Base-by-base conservation (phyloP, 2,329 filamentous ascomycete species). In the Colletotrichum aenigma region DNA sequence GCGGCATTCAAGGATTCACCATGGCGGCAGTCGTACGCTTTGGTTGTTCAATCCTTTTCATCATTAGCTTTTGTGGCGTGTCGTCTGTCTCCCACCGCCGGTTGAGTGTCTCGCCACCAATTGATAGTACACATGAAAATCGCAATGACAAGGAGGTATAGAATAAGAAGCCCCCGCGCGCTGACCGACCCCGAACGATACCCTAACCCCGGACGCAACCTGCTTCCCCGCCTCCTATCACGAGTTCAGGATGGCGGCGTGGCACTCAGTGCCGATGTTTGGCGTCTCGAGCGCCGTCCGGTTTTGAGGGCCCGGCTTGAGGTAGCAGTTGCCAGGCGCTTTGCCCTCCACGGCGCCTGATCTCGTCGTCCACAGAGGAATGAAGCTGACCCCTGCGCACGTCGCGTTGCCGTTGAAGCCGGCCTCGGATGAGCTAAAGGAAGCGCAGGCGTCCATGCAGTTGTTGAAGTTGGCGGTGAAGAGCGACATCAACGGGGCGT, bases 381-480 rank as follows among this genome's bases (percentile, higher is more conserved):
- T 84, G 73, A 86, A 86, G 71, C 85, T 83, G 56, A 84, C 83
- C 64, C 80, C 82, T 12, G 80, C 78, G 76, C 85, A 86, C 4
- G 79, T 78, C 16, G 80, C 77, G 71, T 77, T 77, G 65, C 68
- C 76, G 32, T 56, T 52, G n/a, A 73, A 76, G 13, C 64, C 74
- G 58, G 43, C 26, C 30, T 68, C 61, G 36, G 48, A 77, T 4
- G 24, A 36, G 24, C 64, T 66, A 52, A 72, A 89, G 6, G 83
- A 82, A 10, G 86, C 85, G 80, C 87, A 89, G 12, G 87, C 86
- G 76, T 89, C 87, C 79, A 89, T 88, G 80, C 87, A 89, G 32
- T 83, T 83, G 79, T 84, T 80, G 62, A 89, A 87, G 77, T 84
- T 82, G 66, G 83, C 81, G 7, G 85, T 83, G 78, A 88, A 89